Conservation (phyloP, 768 basidiomycete genomes). For the Russula ochroleuca region DNA sequence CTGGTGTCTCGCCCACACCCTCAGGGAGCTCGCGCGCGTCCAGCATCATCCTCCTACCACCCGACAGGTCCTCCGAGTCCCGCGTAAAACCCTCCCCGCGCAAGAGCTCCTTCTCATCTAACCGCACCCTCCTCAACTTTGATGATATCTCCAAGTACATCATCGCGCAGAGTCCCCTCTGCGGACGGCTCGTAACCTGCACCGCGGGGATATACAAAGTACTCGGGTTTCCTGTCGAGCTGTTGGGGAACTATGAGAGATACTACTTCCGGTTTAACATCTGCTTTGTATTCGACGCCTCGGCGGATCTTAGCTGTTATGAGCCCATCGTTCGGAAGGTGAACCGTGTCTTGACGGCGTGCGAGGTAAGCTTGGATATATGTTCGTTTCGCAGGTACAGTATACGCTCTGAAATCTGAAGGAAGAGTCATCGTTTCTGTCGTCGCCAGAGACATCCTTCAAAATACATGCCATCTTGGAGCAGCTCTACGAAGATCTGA, state of each 20-base stretch:
- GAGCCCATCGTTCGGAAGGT: conserved; percentile 95
- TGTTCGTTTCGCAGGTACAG: background rate
- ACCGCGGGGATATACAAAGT: conserved; percentile 78
- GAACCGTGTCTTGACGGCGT: conserved; percentile 78
- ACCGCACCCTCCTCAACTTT: conserved; percentile 74
- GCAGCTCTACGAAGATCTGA: conserved; percentile 94
- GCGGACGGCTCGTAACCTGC: conserved; percentile 84
- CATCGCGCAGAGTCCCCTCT: conserved; percentile 81
- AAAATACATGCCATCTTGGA: conserved; percentile 82
- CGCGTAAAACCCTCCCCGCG: conserved; percentile 36
- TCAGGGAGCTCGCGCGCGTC: conserved; percentile 48
- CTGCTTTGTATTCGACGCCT: conserved; percentile 92
- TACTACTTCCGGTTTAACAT: conserved; percentile 92
- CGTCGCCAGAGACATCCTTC: conserved; percentile 60
- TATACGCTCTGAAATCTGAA: conserved; percentile 31
- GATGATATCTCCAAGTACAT: conserved; percentile 90
- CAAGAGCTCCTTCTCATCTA: conserved; percentile 44
- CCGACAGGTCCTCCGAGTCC: conserved; percentile 42
- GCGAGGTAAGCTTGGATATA: conserved; percentile 64
- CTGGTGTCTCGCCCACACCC: conserved; percentile 37
- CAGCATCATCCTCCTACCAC: conserved; percentile 42
- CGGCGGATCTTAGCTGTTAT: conserved; percentile 90
- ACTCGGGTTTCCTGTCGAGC: conserved; percentile 85
- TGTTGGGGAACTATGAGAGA: conserved; percentile 68
- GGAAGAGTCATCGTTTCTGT: conserved; percentile 89